These are phyloP conservation scores for Leishmania amazonensis DNA, from an alignment of 208 protist species.

Conservation along the genomic window DNA sequence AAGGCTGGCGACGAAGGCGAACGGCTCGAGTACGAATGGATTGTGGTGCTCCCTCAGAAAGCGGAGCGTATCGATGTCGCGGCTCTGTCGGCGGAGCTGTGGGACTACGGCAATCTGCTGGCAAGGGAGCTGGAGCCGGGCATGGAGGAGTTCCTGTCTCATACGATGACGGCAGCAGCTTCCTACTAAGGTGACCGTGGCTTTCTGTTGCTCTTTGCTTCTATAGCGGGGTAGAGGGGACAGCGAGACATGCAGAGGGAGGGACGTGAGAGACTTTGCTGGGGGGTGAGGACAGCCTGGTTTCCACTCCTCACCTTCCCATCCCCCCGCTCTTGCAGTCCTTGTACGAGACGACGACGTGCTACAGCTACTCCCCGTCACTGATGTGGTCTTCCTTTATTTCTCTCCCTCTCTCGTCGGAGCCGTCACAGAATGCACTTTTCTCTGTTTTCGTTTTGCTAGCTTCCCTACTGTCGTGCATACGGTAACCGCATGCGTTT, in stretches of 20 bases:
- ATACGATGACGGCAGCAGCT: slow-evolving; percentile 71
- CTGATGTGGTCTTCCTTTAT: not conserved
- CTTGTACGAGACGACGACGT: not conserved
- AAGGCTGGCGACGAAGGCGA: slow-evolving; percentile 79
- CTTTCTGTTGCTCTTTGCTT: not conserved
- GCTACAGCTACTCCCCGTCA: not conserved
- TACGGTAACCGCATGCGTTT: not conserved
- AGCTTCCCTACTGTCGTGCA: not conserved
- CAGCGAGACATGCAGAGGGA: too few relatives aligned
- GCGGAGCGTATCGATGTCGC: slow-evolving; percentile 72
- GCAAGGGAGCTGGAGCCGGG: slow-evolving; percentile 69
- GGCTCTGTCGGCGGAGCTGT: slow-evolving; percentile 69
- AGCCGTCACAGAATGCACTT: not conserved
- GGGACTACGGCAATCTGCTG: slow-evolving; percentile 72
- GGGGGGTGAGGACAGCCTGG: not conserved
- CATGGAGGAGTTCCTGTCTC: slow-evolving; percentile 82
- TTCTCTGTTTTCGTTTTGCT: not conserved
- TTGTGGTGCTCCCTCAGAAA: slow-evolving; percentile 78
- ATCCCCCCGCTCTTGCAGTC: not conserved
- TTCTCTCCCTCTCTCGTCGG: not conserved
- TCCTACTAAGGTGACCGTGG: slow-evolving; percentile 33
- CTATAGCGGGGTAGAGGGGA: not conserved
- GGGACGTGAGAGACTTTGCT: not conserved
- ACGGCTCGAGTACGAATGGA: slow-evolving; percentile 90
- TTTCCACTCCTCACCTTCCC: not conserved